Evolutionary conservation across 2,329 filamentous ascomycete species (phyloP).

Genomic region (Stagonosporopsis rhizophila): DNA sequence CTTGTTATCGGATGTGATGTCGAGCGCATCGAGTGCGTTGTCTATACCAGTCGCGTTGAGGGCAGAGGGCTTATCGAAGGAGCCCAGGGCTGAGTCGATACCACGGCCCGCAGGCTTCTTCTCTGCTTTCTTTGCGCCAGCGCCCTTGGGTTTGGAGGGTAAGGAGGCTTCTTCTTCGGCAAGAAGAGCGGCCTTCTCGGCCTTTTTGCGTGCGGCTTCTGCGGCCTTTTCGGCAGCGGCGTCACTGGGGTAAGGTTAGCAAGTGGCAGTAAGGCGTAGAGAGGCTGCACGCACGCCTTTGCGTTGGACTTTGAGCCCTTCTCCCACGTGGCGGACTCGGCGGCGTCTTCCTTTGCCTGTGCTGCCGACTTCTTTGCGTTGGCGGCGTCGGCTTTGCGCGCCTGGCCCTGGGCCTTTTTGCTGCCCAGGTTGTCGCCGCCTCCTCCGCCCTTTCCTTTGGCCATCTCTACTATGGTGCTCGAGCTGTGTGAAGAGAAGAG

Average conservation of each 20-base stretch:
- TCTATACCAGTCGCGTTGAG: constrained; percentile 90
- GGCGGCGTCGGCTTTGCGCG: constrained; percentile 88
- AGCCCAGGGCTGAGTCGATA: constrained; percentile 67
- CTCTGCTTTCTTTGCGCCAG: constrained; percentile 68
- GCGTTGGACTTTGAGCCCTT: constrained; percentile 84
- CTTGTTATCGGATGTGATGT: constrained; percentile 66
- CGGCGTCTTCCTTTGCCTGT: constrained; percentile 69
- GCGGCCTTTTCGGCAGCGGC: constrained; percentile 84
- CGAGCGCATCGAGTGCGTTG: constrained; percentile 87
- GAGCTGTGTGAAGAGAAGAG: not conserved
- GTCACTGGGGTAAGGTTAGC: constrained; percentile 64
- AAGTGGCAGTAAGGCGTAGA: not conserved
- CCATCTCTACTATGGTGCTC: constrained; percentile 30
- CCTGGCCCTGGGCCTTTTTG: constrained; percentile 90
- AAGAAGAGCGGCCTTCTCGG: constrained; percentile 83
- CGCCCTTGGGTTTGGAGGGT: constrained; percentile 69
- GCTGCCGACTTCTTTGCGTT: constrained; percentile 78
- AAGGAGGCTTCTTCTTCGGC: constrained; percentile 80
- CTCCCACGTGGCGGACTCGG: constrained; percentile 78
- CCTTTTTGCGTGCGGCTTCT: constrained; percentile 85
- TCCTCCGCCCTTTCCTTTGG: constrained; percentile 61
- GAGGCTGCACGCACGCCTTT: constrained; percentile 75
- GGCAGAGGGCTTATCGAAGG: constrained; percentile 56
- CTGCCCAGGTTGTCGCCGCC: constrained; percentile 68
- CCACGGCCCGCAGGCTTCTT: constrained; percentile 62